Base-by-base conservation (phyloP, 257 asterid genomes). In the Fraxinus cuspidata region DNA sequence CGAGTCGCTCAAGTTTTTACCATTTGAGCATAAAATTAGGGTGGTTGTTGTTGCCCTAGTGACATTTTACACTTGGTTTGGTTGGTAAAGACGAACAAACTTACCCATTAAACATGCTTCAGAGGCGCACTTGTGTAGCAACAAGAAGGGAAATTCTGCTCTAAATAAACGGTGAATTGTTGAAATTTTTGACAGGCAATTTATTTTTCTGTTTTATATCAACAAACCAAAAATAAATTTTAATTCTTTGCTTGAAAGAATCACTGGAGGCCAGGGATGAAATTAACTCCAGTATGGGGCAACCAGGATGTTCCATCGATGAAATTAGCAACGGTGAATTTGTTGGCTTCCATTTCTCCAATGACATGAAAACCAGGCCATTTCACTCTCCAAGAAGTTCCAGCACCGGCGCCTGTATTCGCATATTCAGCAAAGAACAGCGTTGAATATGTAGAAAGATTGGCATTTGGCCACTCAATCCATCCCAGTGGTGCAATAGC, bases 231-330 rank as follows among this genome's bases (percentile, higher is more conserved):
- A 37, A 37, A 37, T 37, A 37, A 37, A 8, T 37, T 37, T 37
- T 37, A 37, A 7, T 12, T 44, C 15, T 44, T 47, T 47, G n/a
- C 19, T 47, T 13, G n/a, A 47, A 16, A 16, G 40, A 28, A 67
- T 67, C 72, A 67, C 1, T 13, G 31, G 31, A 69, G 70, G 16
- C 29, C 78, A 64, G 87, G 73, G 32, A 86, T 88, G 19, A 86
- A 85, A 16, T 85, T 79, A 79, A 88, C 89, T 32, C 92, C 90
- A 0, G 92, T 88, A 2, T 87, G 81, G 10, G 90, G 90, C 85
- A 86, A 21, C 92, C 92, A 88, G 0, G 84, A 0, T 31, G 83
- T 81, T 81, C 93, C 93, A 21, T 58, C 37, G 65, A 89, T 84
- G 28, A 89, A 89, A 23, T 60, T 71, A 37, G 42, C 74, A 47